Evolutionary conservation across 2,329 filamentous ascomycete species (phyloP).

Genomic region (Aspergillus japonicus): DNA sequence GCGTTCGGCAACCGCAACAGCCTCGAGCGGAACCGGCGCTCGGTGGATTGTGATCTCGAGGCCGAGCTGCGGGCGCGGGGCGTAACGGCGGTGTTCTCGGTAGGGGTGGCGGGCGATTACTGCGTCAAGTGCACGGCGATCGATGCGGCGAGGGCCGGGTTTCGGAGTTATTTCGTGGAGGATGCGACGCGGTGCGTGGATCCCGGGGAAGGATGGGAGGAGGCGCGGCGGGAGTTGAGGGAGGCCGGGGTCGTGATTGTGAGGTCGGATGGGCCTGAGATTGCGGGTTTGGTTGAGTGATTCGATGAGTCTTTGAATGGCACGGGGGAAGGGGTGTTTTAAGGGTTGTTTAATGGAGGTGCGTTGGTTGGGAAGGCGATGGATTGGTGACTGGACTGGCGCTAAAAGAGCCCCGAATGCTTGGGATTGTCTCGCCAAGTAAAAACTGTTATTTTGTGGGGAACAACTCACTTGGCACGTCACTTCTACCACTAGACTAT

Average conservation of each 20-base stretch:
- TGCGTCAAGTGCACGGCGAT: conserved; percentile 82
- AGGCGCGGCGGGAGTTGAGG: conserved; percentile 55
- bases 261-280: conserved; percentile 55
- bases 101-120: conserved; percentile 83
- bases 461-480: not conserved
- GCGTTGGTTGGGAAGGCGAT: no score
- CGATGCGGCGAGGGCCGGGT: conserved; percentile 74
- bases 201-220: conserved; percentile 55
- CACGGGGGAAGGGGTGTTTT: not conserved
- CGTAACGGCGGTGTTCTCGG: conserved; percentile 79
- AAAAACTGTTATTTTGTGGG: not conserved
- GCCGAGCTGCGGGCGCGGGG: conserved; percentile 54
- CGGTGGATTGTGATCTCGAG: conserved; percentile 60
- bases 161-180: conserved; percentile 70
- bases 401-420: not conserved
- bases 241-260: conserved; percentile 64
- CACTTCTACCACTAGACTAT: not conserved
- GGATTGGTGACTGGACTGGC: not conserved
- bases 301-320: not conserved
- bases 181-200: conserved; percentile 77
- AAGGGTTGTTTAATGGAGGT: not conserved
- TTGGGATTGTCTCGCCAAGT: not conserved
- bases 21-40: conserved; percentile 29
- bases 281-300: conserved; percentile 48
- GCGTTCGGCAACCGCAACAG: conserved; percentile 59